Conservation (phyloP, 768 basidiomycete genomes). For the Mycena belliarum region DNA sequence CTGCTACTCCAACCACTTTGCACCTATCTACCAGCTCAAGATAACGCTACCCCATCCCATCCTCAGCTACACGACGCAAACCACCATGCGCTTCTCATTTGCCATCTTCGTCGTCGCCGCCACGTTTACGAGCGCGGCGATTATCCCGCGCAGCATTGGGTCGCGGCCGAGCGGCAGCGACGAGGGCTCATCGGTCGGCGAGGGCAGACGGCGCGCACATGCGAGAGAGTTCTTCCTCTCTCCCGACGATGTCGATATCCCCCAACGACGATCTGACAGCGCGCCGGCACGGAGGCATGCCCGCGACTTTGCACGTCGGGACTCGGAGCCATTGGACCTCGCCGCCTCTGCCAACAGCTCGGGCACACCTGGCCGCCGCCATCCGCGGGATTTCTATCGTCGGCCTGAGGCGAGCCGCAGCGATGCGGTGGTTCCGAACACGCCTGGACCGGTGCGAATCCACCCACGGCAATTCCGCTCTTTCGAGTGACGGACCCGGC, state of each 20-base stretch:
- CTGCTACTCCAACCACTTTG: not conserved
- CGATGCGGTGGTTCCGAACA: not conserved
- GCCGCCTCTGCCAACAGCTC: not conserved
- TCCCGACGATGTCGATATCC: not conserved
- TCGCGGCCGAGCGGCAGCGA: not conserved
- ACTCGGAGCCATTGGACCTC: too few species aligned
- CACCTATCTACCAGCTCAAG: not conserved
- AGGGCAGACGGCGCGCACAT: not conserved
- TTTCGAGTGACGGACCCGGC: not conserved
- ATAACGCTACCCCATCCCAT: not conserved
- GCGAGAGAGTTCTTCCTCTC: not conserved
- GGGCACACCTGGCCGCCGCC: not conserved
- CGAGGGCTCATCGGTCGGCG: not conserved
- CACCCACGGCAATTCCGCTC: conserved; percentile 6
- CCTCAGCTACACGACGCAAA: not conserved
- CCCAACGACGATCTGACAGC: not conserved
- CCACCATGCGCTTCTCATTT: conserved; percentile 8
- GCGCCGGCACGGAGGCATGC: not conserved
- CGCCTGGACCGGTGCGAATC: not conserved
- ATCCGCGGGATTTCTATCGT: conserved; percentile 1
- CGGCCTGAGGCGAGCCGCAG: not conserved
- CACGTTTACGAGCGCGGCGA: conserved; percentile 7
- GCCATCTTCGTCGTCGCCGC: conserved; percentile 6
- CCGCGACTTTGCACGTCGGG: conserved; percentile 4
- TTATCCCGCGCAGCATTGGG: not conserved